phyloP scores from a whole-genome alignment of 2,329 filamentous ascomycete species.

The Neophaeococcomyces aloes region DNA sequence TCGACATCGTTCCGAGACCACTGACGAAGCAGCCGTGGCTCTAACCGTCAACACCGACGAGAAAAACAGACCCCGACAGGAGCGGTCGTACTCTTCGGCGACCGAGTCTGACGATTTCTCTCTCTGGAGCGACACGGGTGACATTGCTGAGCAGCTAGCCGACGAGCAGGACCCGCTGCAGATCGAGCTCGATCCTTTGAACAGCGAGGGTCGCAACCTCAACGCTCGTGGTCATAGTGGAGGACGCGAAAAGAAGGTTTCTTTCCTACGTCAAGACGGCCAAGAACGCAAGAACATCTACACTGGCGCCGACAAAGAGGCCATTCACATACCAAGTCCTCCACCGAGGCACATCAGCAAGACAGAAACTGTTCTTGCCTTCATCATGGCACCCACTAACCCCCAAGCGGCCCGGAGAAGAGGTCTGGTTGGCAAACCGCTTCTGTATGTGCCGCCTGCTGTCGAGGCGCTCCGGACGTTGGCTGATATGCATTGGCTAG shows the following conservation, averaged over 20 bases:
- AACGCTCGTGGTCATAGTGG: constrained; percentile 21
- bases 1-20: not conserved
- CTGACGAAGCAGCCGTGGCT: constrained; percentile 26
- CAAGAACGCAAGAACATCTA: constrained; percentile 35
- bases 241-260: constrained; percentile 22
- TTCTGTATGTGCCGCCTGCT: constrained; percentile 55
- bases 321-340: constrained; percentile 69
- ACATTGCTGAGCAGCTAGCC: constrained; percentile 82
- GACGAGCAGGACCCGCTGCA: constrained; percentile 73
- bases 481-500: constrained; percentile 38
- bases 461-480: not conserved
- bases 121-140: constrained; percentile 88
- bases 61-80: constrained; percentile 39
- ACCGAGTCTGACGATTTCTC: constrained; percentile 57
- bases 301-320: constrained; percentile 51
- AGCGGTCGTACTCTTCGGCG: constrained; percentile 40
- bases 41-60: constrained; percentile 33
- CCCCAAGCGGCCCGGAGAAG: constrained; percentile 59
- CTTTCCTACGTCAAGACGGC: constrained; percentile 18
- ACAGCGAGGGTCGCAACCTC: constrained; percentile 30
- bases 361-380: constrained; percentile 60
- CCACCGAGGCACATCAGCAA: constrained; percentile 52
- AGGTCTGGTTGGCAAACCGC: constrained; percentile 88
- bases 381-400: constrained; percentile 75
- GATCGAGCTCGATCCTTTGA: constrained; percentile 49